A percentile compares a stretch with the other conserved stretches of the same genome.
phyloP scores from a whole-genome alignment of 768 basidiomycete genomes.

The Trichaptum fuscoviolaceum region DNA sequence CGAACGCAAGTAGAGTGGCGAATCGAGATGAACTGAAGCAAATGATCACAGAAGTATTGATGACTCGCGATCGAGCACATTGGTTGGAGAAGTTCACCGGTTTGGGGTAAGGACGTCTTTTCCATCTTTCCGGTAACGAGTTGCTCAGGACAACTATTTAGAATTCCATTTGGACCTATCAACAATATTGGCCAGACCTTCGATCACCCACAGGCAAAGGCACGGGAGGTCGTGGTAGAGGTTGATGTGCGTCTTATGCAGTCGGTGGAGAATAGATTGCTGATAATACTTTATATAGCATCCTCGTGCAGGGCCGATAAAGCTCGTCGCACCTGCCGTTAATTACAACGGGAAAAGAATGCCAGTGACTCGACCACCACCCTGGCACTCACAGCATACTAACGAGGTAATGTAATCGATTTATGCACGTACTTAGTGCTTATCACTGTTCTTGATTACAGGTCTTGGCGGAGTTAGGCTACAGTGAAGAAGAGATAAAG shows the following conservation, averaged over 20 bases:
- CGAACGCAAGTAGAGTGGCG: conserved; percentile 69
- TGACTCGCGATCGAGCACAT: conserved; percentile 51
- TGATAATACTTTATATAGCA: conserved; percentile 16
- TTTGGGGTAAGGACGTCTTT: conserved; percentile 53
- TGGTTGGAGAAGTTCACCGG: conserved; percentile 79
- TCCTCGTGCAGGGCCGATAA: conserved; percentile 60
- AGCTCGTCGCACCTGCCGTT: conserved; percentile 77
- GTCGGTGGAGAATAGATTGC: background rate
- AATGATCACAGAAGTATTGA: conserved; percentile 60
- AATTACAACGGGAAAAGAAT: conserved; percentile 77
- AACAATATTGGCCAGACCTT: conserved; percentile 90
- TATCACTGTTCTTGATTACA: conserved; percentile 16
- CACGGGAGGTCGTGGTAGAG: conserved; percentile 69
- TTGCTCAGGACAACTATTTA: conserved; percentile 23
- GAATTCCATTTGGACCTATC: conserved; percentile 86
- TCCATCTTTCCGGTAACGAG: conserved; percentile 12
- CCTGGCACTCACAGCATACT: conserved; percentile 85
- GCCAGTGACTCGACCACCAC: conserved; percentile 70
- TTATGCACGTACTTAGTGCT: conserved; percentile 9
- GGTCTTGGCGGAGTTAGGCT: conserved; percentile 39
- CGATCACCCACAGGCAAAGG: conserved; percentile 79
- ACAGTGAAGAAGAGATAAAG: conserved; percentile 33
- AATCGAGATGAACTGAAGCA: conserved; percentile 66
- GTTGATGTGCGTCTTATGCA: conserved; percentile 53
- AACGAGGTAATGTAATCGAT: conserved; percentile 46